A percentile compares a stretch with the other conserved stretches of the same genome.
phyloP scores from a whole-genome alignment of 2,329 filamentous ascomycete species.

The Westerdykella sp. region DNA sequence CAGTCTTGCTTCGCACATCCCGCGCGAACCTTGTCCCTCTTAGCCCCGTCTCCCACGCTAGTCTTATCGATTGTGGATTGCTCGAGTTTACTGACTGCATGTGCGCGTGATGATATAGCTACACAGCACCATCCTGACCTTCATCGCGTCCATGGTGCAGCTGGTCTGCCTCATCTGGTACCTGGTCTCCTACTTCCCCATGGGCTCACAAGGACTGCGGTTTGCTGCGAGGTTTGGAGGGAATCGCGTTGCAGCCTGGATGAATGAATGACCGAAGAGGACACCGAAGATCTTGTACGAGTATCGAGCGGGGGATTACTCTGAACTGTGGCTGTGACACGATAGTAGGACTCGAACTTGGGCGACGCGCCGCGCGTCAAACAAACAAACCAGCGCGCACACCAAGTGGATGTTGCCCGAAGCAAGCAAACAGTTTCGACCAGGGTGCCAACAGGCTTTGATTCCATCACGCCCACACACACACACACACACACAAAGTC shows the following conservation, averaged over 20 bases:
- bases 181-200: conserved; percentile 93
- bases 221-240: conserved; percentile 82
- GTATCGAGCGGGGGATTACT: conserved; percentile 1
- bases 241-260: conserved; percentile 78
- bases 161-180: conserved; percentile 84
- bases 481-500: too few relatives aligned
- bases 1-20: conserved; percentile 12
- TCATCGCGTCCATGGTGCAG: conserved; percentile 78
- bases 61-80: conserved; percentile 28
- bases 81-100: conserved; percentile 29
- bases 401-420: conserved; percentile 5
- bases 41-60: conserved; percentile 22
- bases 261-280: conserved; percentile 66
- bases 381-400: conserved; percentile 16
- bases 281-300: conserved; percentile 9
- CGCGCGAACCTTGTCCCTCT: conserved; percentile 19
- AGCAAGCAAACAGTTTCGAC: conserved; percentile 15
- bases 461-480: conserved; percentile 10
- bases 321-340: conserved; percentile 10
- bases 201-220: conserved; percentile 84
- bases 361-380: conserved; percentile 23
- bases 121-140: conserved; percentile 74
- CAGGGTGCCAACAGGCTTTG: conserved; percentile 6
- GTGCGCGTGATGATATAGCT: conserved; percentile 54
- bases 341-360: conserved; percentile 8